Percentiles rank a stretch among this genome's conserved stretches.
Evolutionary conservation across 176 grass and related monocot genomes (phyloP).

Genomic region (Elymus sibiricus): DNA sequence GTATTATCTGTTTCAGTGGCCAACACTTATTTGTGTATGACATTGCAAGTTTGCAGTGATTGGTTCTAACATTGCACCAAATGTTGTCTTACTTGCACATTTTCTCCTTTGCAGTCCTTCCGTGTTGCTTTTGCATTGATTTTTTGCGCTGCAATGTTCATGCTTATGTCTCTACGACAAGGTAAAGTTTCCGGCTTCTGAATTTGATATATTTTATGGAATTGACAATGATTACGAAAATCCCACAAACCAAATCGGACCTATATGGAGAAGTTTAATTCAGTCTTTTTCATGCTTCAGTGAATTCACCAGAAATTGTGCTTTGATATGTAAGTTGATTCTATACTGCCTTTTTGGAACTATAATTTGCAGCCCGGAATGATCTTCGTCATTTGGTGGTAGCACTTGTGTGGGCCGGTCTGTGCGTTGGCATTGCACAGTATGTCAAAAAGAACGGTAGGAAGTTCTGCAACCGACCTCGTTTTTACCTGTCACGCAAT

Average conservation of each 20-base stretch:
- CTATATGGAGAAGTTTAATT: neutral
- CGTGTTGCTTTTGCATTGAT: slow-evolving; percentile 66
- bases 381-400: slow-evolving; percentile 55
- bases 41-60: neutral
- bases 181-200: slow-evolving; percentile 38
- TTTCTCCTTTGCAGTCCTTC: slow-evolving; percentile 73
- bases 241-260: neutral
- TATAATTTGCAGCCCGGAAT: slow-evolving; percentile 47
- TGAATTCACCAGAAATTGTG: neutral
- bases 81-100: neutral
- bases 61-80: neutral
- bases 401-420: slow-evolving; percentile 61
- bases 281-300: neutral
- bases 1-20: neutral
- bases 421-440: slow-evolving; percentile 45
- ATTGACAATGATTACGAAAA: neutral
- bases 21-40: neutral
- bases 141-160: slow-evolving; percentile 60
- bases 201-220: neutral
- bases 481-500: slow-evolving; percentile 51
- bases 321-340: neutral
- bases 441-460: slow-evolving; percentile 72
- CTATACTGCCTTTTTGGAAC: neutral
- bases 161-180: slow-evolving; percentile 72
- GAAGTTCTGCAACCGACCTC: slow-evolving; percentile 75